Evolutionary conservation across 75 land plant genomes (phyloP), one percentile per base, ranked within the genome.

Genomic region (Larix kaempferi): DNA sequence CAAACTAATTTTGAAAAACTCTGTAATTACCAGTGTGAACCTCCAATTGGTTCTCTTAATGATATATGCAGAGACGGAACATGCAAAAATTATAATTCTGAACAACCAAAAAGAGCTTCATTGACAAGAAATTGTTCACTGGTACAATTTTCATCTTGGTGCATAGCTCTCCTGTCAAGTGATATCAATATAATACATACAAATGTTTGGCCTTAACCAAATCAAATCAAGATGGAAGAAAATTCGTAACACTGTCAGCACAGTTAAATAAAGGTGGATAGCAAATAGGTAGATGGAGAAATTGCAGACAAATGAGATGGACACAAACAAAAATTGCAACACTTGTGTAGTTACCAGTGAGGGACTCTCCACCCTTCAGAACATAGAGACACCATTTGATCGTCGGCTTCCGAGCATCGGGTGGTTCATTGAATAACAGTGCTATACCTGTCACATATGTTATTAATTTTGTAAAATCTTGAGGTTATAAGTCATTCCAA

Each of bases 361-460:
- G 79, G 72, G 84, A 84, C 82, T 94, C 98, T 33, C 98, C 98
- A 80, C 78, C 92, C 84, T 94, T 97, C 85, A 97, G 94, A 58
- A 97, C 95, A 81, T 97, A 97, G n/a, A 97, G 79, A 23, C 99
- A 78, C 99, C 99, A 97, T 78, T 98, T 89, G 58, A 85, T 78
- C 76, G 84, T 81, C 23, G 99, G 99, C 74, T 94, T 97, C 39
- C 92, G 92, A 61, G 99, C 93, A 67, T 97, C 99, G 6, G 93
- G 94, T n/a, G 99, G 99, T 82, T 97, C 99, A 76, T 75, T 93
- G 57, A 97, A 97, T 25, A 87, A 82, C 78, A 97, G 75, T 16
- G 99, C 89, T n/a, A 97, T 79, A 84, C 99, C 99, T 96, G 83
- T 71, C 67, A 82, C 17, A 26, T 57, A 67, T 29, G 74, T 8